Percentiles rank a stretch among this genome's conserved stretches.
These are phyloP conservation scores for Lolium rigidum DNA, from an alignment of 176 grass and related monocot species.

Conservation along the genomic window DNA sequence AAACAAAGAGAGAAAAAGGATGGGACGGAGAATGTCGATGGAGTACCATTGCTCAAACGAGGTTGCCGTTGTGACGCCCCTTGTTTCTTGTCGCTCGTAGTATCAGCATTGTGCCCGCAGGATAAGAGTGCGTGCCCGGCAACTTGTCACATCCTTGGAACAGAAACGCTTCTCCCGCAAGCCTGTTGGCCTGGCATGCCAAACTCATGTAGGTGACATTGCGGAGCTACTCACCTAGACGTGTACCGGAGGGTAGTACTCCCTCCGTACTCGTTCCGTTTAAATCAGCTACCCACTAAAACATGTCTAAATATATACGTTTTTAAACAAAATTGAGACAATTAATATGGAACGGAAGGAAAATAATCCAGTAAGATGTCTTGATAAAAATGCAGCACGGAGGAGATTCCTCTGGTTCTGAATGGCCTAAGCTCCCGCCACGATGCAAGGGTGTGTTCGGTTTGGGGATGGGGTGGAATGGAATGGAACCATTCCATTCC, in stretches of 20 bases:
- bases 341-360: too few species aligned
- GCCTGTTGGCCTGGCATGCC: conserved; percentile 32
- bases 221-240: background rate
- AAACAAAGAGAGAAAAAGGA: background rate
- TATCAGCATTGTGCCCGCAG: conserved; percentile 4
- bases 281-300: too few species aligned
- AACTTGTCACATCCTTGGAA: conserved; percentile 43
- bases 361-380: too few species aligned
- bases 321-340: too few species aligned
- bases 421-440: background rate
- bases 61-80: conserved; percentile 40
- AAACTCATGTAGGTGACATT: conserved; percentile 19
- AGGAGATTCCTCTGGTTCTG: background rate
- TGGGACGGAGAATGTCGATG: background rate
- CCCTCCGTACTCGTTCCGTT: too few species aligned
- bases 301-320: too few species aligned
- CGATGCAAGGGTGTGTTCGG: too few species aligned
- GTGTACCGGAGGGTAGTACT: too few species aligned
- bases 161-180: conserved; percentile 44
- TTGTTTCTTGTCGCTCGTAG: conserved; percentile 36
- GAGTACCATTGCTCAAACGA: background rate
- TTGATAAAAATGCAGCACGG: background rate
- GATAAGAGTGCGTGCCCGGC: background rate
- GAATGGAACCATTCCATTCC: too few species aligned
- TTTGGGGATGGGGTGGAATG: too few species aligned